Conservation (phyloP, 2,329 filamentous ascomycete species). For the Penicillium corylophilum region DNA sequence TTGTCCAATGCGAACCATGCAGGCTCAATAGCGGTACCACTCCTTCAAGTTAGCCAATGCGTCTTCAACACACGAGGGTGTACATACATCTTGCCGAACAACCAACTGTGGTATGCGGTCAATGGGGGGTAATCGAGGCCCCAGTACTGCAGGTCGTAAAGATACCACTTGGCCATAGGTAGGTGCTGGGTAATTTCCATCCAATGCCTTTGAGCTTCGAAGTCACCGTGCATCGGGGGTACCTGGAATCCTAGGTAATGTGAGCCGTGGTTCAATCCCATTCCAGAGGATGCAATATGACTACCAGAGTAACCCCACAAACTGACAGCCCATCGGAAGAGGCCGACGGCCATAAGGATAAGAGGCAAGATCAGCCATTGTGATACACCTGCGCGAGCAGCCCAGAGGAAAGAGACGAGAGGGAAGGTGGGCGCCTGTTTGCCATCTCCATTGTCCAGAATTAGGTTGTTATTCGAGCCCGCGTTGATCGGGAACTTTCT, state of each 20-base stretch:
- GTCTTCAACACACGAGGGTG: background rate
- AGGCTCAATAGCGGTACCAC: slow-evolving; percentile 72
- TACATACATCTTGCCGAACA: slow-evolving; percentile 75
- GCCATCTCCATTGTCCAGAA: slow-evolving; percentile 46
- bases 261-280: slow-evolving; percentile 8
- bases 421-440: slow-evolving; percentile 72
- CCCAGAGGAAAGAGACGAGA: slow-evolving; percentile 91
- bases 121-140: slow-evolving; percentile 95
- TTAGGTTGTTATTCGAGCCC: slow-evolving; percentile 44
- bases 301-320: slow-evolving; percentile 93
- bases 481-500: slow-evolving; percentile 37
- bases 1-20: slow-evolving; percentile 83
- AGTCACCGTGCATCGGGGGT: slow-evolving; percentile 93
- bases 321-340: slow-evolving; percentile 90
- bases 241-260: slow-evolving; percentile 63
- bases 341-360: slow-evolving; percentile 82
- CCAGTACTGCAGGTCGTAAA: slow-evolving; percentile 96
- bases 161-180: slow-evolving; percentile 94
- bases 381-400: slow-evolving; percentile 74
- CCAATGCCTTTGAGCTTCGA: slow-evolving; percentile 97
- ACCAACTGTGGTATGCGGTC: slow-evolving; percentile 97
- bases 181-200: slow-evolving; percentile 93
- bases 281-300: slow-evolving; percentile 14
- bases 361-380: slow-evolving; percentile 91
- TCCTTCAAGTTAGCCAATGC: slow-evolving; percentile 32